Evolutionary conservation across 331 rosid species (phyloP), one percentile per base, ranked within the genome.

Genomic region (Quercus lobata): DNA sequence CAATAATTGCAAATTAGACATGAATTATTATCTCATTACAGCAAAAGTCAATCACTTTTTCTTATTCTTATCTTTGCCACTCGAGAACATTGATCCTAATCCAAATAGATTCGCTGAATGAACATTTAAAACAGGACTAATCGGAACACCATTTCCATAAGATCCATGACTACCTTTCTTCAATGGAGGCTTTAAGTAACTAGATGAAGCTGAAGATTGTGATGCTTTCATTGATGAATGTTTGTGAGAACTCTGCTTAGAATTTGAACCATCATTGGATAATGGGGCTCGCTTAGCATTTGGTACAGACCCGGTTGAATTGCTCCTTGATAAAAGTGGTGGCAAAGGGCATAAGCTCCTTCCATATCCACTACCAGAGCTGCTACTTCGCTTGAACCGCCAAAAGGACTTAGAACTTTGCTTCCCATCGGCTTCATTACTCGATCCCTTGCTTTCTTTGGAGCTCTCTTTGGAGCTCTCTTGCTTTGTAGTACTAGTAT

Each of bases 301-400:
- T 54, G 94, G 71, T 1, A 86, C 61, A 21, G 97, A 90, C 3
- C 98, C 97, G 2, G 98, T 89, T 63, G 98, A 94, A 65, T 92
- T 85, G 90, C 98, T 94, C 71, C 98, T 85, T 0, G 98, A 89
- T 53, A 94, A 71, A 79, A 94, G 90, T 65, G 96, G 90, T 56
- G 94, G 94, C 73, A 94, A 77, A 75, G 98, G 93, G 69, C 98
- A 92, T 18, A 92, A 83, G 69, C 92, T 92, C 41, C 92, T 87
- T 66, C 92, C 87, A 35, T 90, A 87, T 12, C 94, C 97, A 80
- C 72, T 87, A 1, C 98, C 98, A 82, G 92, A 89, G 41, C 98
- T 94, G 12, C 94, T 94, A 46, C 98, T 92, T 70, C 97, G 83
- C 76, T 84, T 92, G 90, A 94, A 92, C 69, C 88, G 66, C 98